phyloP scores from a whole-genome alignment of 2,329 filamentous ascomycete species.

The Cladosporium sp. region DNA sequence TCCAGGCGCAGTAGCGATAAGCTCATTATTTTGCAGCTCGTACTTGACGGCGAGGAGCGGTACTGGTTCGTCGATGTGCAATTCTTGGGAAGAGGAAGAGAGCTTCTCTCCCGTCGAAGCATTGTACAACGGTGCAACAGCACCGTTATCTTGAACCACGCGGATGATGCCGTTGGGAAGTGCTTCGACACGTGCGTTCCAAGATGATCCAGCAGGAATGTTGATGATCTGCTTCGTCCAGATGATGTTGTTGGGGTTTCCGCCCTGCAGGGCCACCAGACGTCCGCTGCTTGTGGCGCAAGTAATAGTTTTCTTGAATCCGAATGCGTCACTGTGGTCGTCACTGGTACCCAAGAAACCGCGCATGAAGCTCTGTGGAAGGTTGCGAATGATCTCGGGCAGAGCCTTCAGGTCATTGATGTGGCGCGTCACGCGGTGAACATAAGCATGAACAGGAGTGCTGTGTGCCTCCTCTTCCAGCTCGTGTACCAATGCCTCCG shows the following conservation, averaged over 20 bases:
- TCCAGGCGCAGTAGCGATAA: slow-evolving; percentile 23
- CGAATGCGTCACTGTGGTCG: slow-evolving; percentile 66
- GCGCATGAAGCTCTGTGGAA: slow-evolving; percentile 66
- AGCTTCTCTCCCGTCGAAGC: slow-evolving; percentile 27
- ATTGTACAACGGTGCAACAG: slow-evolving; percentile 20
- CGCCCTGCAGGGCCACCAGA: slow-evolving; percentile 74
- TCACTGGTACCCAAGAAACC: slow-evolving; percentile 36
- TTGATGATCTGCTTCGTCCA: slow-evolving; percentile 69
- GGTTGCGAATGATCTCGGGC: slow-evolving; percentile 64
- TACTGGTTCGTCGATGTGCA: slow-evolving; percentile 11
- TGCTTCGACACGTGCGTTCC: slow-evolving; percentile 48
- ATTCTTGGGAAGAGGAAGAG: slow-evolving; percentile 1
- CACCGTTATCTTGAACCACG: background rate
- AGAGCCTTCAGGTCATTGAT: slow-evolving; percentile 71
- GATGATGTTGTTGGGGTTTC: slow-evolving; percentile 65
- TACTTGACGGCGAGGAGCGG: slow-evolving; percentile 21
- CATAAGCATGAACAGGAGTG: slow-evolving; percentile 74
- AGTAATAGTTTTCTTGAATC: slow-evolving; percentile 80
- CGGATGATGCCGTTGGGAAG: slow-evolving; percentile 52
- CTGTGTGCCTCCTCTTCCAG: slow-evolving; percentile 83
- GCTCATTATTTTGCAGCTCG: slow-evolving; percentile 22
- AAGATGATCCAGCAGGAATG: slow-evolving; percentile 48
- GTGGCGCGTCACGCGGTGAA: slow-evolving; percentile 82
- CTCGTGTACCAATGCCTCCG: slow-evolving; percentile 69
- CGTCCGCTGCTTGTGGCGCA: slow-evolving; percentile 75